Base-by-base conservation (phyloP, 441 rosid species). In the Adansonia madagascariensis region DNA sequence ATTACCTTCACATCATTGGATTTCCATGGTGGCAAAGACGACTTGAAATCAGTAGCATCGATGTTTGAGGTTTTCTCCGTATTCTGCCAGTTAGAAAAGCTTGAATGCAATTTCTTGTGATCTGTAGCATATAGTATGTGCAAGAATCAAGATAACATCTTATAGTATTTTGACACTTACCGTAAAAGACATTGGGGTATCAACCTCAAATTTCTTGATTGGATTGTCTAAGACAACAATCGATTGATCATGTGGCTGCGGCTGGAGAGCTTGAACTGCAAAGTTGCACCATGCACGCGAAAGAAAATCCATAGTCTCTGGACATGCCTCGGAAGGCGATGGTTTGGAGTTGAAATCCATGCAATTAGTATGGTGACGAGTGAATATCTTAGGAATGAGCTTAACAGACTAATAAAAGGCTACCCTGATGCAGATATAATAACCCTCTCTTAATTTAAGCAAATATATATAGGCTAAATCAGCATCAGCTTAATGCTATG, bases 201-300 rank as follows among this genome's bases (percentile, higher is more conserved):
- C 83, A 53, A 82, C 79, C 76, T 86, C 90, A 46, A 88, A 82
- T 67, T 82, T 85, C 70, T 88, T 74, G 43, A 88, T 79, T 6
- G 90, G 78, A 67, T 85, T 87, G 57, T 90, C 90, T 1, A 86
- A 71, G 27, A 91, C 85, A 78, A 91, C 85, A 43, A 91, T 85
- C 22, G 94, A 85, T 49, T 79, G 85, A 49, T 88, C 86, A 22
- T 83, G 80, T 22, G 75, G 44, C 53, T 83, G 85, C 0, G 95
- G 91, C 55, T 91, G 94, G n/a, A 92, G 88, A 61, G 97, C 83
- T 74, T 92, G 96, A 65, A 95, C 91, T 12, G 98, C 97, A 55
- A 93, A 92, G 79, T 92, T 84, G 82, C 98, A 95, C 99, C 98
- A 95, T 31, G 94, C 83, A n/a, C 80, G 77, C 2, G 99, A 95